phyloP scores from a whole-genome alignment of 805 yeast genomes.

The Zygotorulaspora chibaensis region DNA sequence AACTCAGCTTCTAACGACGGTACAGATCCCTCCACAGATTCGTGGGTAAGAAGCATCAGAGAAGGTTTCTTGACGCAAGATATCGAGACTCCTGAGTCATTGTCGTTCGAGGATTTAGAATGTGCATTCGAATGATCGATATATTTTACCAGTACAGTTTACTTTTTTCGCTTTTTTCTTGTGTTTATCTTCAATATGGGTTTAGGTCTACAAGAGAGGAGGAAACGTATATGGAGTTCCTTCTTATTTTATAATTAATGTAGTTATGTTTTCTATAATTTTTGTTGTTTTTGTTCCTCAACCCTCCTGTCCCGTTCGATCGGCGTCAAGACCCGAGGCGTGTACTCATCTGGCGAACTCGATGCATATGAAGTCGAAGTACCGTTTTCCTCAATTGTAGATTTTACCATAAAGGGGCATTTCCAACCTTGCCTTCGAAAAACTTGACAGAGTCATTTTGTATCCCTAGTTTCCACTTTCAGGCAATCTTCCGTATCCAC shows the following conservation, averaged over 20 bases:
- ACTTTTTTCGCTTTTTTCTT: neutral
- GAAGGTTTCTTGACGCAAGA: conserved; percentile 76
- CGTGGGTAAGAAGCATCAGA: conserved; percentile 68
- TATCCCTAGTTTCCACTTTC: no score
- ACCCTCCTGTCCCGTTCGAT: no score
- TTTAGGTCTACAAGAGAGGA: conserved; percentile 1
- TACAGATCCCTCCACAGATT: conserved; percentile 1
- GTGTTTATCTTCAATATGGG: conserved; percentile 4
- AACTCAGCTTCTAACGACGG: neutral
- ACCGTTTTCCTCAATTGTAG: no score
- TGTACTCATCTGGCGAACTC: no score
- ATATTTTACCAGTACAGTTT: neutral
- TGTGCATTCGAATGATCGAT: conserved; percentile 38
- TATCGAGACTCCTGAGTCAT: conserved; percentile 73
- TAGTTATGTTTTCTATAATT: conserved; percentile 4
- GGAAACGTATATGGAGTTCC: neutral
- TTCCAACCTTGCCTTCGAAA: no score
- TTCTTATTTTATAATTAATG: neutral
- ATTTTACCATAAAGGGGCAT: no score
- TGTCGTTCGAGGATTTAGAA: conserved; percentile 66
- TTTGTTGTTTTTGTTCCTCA: neutral
- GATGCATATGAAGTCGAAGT: no score
- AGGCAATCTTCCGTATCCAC: no score
- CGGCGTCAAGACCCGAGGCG: no score
- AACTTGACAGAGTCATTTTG: no score